Base-by-base conservation (phyloP, 1,139 yeast genomes). In the Blastobotrys capitulatus region DNA sequence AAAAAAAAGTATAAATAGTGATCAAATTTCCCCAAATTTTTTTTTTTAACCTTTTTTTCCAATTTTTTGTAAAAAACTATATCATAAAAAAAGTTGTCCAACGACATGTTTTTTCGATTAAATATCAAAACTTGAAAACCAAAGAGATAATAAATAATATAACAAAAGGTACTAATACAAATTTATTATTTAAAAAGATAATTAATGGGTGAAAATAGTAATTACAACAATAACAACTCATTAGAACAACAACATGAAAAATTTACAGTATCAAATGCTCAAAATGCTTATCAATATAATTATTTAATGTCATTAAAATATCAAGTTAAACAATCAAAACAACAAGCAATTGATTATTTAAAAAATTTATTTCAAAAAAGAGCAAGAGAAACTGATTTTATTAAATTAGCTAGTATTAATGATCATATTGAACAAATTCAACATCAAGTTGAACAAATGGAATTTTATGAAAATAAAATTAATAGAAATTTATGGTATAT, bases 381-480 rank as follows among this genome's bases (percentile, higher is more conserved):
- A 6, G 47, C 47, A 13, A 18, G 47, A 10, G 47, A 44, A 36
- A 44, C 47, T 2, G 47, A 44, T 32, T 44, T 44, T 27, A 44
- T 44, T 15, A 26, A 38, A 20, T 32, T 44, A 31, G 47, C 47
- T n/a, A 19, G 19, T 20, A 44, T 44, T 42, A 44, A 44, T 42
- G 47, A 44, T 12, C 42, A 38, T 27, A 44, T 44, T 7, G 16
- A 26, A 2, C 22, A 19, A 15, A 42, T 44, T 2, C 47, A 44
- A 16, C 22, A 38, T 20, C 43, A 44, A 22, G 47, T 44, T 5
- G 47, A 32, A 38, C 10, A 13, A 8, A 29, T 44, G 20, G 47
- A 44, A 15, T 31, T 29, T 8, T 20, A 32, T 20, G 32, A 44
- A 18, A 25, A 2, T n/a, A 27, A 34, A 6, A 12, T 44, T 15